A percentile compares a stretch with the other conserved stretches of the same genome.
Conservation (phyloP, 192 early-diverging fungal species). For the Umbelopsis vinacea region DNA sequence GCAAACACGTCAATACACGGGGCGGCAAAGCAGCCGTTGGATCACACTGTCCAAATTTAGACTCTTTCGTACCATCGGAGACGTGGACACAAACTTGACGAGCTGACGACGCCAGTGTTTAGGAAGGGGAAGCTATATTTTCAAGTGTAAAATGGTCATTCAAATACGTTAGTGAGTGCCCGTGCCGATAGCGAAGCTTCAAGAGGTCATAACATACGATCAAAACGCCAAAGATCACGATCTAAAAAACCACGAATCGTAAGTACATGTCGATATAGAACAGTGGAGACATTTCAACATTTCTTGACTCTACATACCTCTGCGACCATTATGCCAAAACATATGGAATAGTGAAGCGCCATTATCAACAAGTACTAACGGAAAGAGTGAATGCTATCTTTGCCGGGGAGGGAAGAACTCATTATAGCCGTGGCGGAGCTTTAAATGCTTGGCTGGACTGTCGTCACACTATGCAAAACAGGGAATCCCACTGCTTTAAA, state of each 20-base stretch:
- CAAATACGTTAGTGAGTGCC: no score
- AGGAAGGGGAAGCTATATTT: constrained; percentile 55
- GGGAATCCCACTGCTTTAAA: neutral
- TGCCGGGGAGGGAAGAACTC: neutral
- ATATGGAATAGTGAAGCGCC: constrained; percentile 32
- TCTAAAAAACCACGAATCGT: neutral
- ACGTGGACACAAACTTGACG: constrained; percentile 52
- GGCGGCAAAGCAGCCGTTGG: neutral
- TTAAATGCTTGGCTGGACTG: neutral
- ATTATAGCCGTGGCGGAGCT: neutral
- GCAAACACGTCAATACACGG: neutral
- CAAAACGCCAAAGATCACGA: constrained; percentile 31
- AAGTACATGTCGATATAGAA: neutral
- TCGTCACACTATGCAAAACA: neutral
- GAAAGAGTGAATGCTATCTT: neutral
- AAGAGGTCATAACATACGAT: constrained; percentile 17
- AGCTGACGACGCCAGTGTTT: constrained; percentile 53
- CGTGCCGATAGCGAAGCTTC: no score
- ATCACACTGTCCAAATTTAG: neutral
- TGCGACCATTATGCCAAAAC: constrained; percentile 27
- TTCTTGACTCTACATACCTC: constrained; percentile 19
- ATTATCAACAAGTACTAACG: neutral
- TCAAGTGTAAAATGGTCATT: neutral
- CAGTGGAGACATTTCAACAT: neutral
- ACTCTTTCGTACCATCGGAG: constrained; percentile 41